Evolutionary conservation across 116 monocot genomes (phyloP).

Genomic region (Posidonia oceanica): DNA sequence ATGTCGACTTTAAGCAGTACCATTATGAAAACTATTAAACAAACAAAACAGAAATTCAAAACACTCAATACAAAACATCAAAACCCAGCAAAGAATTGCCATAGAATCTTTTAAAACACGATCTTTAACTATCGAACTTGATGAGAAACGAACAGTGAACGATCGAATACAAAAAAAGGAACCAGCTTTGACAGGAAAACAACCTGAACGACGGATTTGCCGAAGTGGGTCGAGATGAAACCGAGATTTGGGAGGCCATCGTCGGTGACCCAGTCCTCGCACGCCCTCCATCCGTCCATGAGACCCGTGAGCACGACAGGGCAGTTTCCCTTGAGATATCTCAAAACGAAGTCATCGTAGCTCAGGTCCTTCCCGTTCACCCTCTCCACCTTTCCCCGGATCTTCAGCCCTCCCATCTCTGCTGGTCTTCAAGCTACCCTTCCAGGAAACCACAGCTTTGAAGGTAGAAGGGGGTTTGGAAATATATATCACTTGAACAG

Average conservation of each 20-base stretch:
- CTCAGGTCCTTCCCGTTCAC: slow-evolving; percentile 51
- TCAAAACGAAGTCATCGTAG: slow-evolving; percentile 56
- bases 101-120: too few species aligned
- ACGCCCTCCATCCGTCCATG: slow-evolving; percentile 62
- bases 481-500: too few species aligned
- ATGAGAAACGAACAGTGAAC: too few species aligned
- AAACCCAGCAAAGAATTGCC: too few species aligned
- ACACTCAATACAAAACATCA: too few species aligned
- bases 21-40: too few species aligned
- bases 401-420: background rate
- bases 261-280: slow-evolving; percentile 58
- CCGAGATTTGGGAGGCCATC: slow-evolving; percentile 56
- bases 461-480: too few species aligned
- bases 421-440: background rate
- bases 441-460: too few species aligned
- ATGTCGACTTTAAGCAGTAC: background rate
- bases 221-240: slow-evolving; percentile 61
- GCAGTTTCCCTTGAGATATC: slow-evolving; percentile 50
- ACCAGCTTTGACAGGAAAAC: background rate
- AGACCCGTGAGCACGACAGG: slow-evolving; percentile 88
- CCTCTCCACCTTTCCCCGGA: slow-evolving; percentile 60
- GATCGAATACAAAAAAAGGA: too few species aligned
- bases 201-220: slow-evolving; percentile 43
- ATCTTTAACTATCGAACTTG: too few species aligned
- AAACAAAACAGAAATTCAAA: too few species aligned